Conservation (phyloP, 805 yeast species). For the Kazachstania psychrophila region DNA sequence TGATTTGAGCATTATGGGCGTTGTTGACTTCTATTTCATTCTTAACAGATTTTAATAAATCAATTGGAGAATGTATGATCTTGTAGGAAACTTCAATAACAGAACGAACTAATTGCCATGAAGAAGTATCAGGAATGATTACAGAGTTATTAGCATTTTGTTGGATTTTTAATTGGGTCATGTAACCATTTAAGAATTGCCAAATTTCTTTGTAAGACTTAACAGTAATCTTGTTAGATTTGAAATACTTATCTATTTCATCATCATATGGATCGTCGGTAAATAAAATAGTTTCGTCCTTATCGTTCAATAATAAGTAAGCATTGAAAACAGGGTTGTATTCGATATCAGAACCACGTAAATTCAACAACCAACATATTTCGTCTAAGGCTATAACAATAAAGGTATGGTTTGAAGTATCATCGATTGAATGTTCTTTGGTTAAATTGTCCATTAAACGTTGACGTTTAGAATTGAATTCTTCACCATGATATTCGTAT, state of each 20-base stretch:
- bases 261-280: constrained; percentile 38
- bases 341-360: constrained; percentile 75
- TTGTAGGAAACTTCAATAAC: constrained; percentile 26
- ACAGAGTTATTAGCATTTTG: constrained; percentile 6
- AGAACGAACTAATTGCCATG: constrained; percentile 59
- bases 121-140: constrained; percentile 39
- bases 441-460: constrained; percentile 35
- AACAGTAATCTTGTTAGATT: constrained; percentile 38
- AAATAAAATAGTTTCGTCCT: constrained; percentile 41
- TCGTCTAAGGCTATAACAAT: constrained; percentile 75
- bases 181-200: constrained; percentile 36
- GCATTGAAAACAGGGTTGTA: constrained; percentile 83
- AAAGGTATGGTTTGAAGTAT: constrained; percentile 30
- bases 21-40: constrained; percentile 64
- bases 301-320: constrained; percentile 38
- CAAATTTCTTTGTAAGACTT: constrained; percentile 52
- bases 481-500: constrained; percentile 54
- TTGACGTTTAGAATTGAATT: constrained; percentile 46
- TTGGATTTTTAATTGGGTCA: constrained; percentile 10
- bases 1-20: constrained; percentile 64
- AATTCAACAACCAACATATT: constrained; percentile 81
- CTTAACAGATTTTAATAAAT: constrained; percentile 64
- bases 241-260: constrained; percentile 34
- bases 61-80: constrained; percentile 50
- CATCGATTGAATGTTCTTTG: constrained; percentile 11